Evolutionary conservation across 2,329 filamentous ascomycete species (phyloP).

Genomic region (Pseudopyrenochaeta lycopersici): DNA sequence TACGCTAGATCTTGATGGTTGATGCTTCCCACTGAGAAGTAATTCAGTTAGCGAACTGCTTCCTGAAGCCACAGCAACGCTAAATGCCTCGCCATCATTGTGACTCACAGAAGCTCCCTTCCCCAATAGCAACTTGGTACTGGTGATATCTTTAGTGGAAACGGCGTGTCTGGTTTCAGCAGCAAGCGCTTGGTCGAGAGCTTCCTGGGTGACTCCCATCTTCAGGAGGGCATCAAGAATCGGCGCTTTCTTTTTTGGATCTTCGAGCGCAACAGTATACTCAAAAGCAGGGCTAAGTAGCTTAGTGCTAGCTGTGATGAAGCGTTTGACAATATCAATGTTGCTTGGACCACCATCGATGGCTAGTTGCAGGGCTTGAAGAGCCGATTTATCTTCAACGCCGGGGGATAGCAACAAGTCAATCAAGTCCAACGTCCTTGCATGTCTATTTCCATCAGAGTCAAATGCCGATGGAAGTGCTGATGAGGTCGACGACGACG

Average conservation of each 20-base stretch:
- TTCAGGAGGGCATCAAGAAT: conserved; percentile 37
- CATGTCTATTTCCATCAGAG: conserved; percentile 29
- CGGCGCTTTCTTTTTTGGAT: conserved; percentile 31
- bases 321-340: conserved; percentile 40
- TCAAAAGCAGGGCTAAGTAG: conserved; percentile 40
- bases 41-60: conserved; percentile 60
- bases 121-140: conserved; percentile 37
- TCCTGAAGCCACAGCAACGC: conserved; percentile 63
- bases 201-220: conserved; percentile 37
- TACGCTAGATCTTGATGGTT: conserved; percentile 31
- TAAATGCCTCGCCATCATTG: conserved; percentile 63
- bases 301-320: conserved; percentile 32
- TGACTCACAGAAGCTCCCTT: conserved; percentile 57
- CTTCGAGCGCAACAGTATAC: conserved; percentile 29
- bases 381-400: conserved; percentile 31
- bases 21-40: conserved; percentile 55
- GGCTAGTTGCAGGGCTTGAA: conserved; percentile 34
- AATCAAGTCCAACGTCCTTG: conserved; percentile 34
- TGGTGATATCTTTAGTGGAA: conserved; percentile 29
- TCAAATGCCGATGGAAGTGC: conserved; percentile 42
- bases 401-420: conserved; percentile 36
- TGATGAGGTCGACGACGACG: conserved; percentile 27
- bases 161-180: conserved; percentile 33
- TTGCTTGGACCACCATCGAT: conserved; percentile 41
- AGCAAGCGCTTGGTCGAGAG: conserved; percentile 38